Evolutionary conservation across 805 yeast genomes (phyloP).

Genomic region (Metschnikowia corniflorae): DNA sequence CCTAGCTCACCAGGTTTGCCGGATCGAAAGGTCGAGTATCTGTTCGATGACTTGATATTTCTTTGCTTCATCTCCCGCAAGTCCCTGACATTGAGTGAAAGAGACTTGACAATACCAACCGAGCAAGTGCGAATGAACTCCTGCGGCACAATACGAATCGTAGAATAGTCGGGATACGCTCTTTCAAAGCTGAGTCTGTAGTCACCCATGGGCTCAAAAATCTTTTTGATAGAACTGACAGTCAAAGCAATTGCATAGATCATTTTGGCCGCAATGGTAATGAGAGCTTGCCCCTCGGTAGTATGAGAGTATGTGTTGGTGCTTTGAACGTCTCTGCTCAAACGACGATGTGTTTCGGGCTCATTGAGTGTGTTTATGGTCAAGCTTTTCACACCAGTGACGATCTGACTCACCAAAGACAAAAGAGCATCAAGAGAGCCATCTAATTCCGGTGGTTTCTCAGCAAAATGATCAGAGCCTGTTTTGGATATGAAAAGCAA

Average conservation of each 20-base stretch:
- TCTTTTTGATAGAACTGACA: constrained; percentile 46
- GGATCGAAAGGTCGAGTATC: constrained; percentile 49
- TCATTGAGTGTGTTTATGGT: constrained; percentile 53
- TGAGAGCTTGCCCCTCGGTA: constrained; percentile 63
- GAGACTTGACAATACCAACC: constrained; percentile 49
- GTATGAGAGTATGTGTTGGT: constrained; percentile 49
- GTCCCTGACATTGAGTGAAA: constrained; percentile 24
- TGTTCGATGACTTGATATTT: constrained; percentile 24
- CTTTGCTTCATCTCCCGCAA: constrained; percentile 21
- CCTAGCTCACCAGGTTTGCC: constrained; percentile 50
- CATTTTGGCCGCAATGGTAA: constrained; percentile 58
- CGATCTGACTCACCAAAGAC: constrained; percentile 61
- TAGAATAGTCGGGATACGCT: constrained; percentile 62
- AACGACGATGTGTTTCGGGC: constrained; percentile 30
- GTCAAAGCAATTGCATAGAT: constrained; percentile 50
- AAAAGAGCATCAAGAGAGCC: constrained; percentile 54
- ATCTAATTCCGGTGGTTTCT: constrained; percentile 42
- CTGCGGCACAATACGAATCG: constrained; percentile 54
- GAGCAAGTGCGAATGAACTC: constrained; percentile 62
- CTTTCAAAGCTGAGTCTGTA: constrained; percentile 57
- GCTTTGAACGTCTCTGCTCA: constrained; percentile 8
- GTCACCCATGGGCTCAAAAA: constrained; percentile 60
- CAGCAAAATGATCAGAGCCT: constrained; percentile 38
- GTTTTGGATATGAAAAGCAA: constrained; percentile 56
- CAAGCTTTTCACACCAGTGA: constrained; percentile 58